Percentiles rank a stretch among this genome's conserved stretches.
phyloP scores from a whole-genome alignment of 352 stramenopile species.

The Sclerospora graminicola region DNA sequence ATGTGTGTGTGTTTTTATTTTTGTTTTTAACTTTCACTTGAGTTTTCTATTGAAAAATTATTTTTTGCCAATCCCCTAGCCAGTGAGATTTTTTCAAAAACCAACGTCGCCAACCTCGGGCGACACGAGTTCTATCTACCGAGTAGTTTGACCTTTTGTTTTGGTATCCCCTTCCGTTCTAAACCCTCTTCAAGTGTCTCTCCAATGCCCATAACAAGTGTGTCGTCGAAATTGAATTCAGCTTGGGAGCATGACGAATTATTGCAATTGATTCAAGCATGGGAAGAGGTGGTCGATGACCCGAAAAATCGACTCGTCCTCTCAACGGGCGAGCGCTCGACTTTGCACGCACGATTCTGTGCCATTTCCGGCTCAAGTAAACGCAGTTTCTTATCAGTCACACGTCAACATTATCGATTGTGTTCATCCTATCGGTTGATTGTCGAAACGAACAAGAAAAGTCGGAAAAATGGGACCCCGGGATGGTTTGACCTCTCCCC shows the following conservation, averaged over 20 bases:
- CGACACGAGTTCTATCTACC: no score
- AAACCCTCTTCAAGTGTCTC: no score
- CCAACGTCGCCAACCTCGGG: neutral
- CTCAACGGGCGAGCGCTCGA: constrained; percentile 9
- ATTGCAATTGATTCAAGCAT: constrained; percentile 20
- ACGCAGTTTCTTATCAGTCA: constrained; percentile 19
- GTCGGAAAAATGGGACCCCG: constrained; percentile 2
- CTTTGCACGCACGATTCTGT: constrained; percentile 22
- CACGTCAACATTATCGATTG: constrained; percentile 20
- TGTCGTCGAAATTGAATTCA: constrained; percentile 7
- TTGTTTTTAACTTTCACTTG: constrained; percentile 4
- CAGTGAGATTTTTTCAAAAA: constrained; percentile 12
- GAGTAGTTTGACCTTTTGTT: no score
- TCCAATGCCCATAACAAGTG: constrained; percentile 6
- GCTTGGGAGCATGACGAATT: constrained; percentile 20
- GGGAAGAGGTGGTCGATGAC: constrained; percentile 22
- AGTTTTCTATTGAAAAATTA: constrained; percentile 3
- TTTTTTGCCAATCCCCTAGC: constrained; percentile 5
- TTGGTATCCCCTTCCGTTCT: no score
- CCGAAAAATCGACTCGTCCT: constrained; percentile 18
- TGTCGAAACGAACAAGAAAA: constrained; percentile 18
- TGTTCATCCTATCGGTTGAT: constrained; percentile 25
- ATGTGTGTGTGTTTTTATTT: no score
- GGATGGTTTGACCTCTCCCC: constrained; percentile 26
- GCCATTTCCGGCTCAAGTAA: constrained; percentile 3